A percentile compares a stretch with the other conserved stretches of the same genome.
Conservation (phyloP, 306 rosid genomes). For the Vigna nakashimae region DNA sequence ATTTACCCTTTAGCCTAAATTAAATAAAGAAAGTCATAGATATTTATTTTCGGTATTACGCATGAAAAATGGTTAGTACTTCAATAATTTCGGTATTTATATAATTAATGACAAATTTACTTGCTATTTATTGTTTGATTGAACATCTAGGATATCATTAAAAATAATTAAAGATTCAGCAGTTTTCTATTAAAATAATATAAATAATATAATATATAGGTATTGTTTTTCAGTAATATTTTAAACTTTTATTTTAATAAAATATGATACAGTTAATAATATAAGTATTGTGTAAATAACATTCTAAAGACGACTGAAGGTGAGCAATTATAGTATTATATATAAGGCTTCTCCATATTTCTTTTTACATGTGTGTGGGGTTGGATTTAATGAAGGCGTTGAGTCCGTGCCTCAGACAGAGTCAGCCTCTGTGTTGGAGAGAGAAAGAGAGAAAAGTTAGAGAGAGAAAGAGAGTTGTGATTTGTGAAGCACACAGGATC, state of each 20-base stretch:
- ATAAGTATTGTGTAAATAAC: too few species aligned
- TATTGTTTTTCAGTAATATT: too few species aligned
- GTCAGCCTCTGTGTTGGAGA: slow-evolving; percentile 41
- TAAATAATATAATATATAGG: too few species aligned
- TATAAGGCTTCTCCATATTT: too few species aligned
- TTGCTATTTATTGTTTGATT: background rate
- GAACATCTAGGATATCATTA: background rate
- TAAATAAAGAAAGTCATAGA: background rate
- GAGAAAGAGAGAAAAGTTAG: slow-evolving; percentile 32
- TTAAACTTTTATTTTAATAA: too few species aligned
- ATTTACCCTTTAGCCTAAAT: background rate
- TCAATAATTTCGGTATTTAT: background rate
- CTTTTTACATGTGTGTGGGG: background rate
- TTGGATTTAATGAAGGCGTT: too few species aligned
- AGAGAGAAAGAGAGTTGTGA: slow-evolving; percentile 33
- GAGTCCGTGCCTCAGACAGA: slow-evolving; percentile 29
- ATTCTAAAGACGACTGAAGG: too few species aligned
- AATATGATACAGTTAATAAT: too few species aligned
- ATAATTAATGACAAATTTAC: background rate
- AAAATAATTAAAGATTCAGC: slow-evolving; percentile 22
- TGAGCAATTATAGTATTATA: too few species aligned
- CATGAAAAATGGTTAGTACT: background rate
- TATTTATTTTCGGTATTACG: too few species aligned
- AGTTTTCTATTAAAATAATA: background rate
- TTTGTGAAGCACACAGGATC: slow-evolving; percentile 40